Percentiles rank a stretch among this genome's conserved stretches.
These are phyloP conservation scores for Trichomonascus vanleenenianus DNA, from an alignment of 805 yeast species.

Conservation along the genomic window DNA sequence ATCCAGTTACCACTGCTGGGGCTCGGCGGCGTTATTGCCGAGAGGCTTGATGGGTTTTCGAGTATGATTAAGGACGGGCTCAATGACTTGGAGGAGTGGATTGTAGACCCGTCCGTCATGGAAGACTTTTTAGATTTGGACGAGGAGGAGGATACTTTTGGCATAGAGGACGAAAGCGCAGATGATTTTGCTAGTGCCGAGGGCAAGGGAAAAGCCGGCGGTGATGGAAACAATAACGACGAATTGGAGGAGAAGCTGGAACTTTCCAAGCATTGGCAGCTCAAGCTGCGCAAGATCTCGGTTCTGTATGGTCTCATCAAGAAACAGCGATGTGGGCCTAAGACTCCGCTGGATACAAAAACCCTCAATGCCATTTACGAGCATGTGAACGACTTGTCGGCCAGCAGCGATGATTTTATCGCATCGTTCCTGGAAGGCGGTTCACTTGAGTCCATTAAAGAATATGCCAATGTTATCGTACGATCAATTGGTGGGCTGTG, in stretches of 20 bases:
- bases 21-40: constrained; percentile 44
- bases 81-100: constrained; percentile 65
- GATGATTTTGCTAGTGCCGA: constrained; percentile 9
- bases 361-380: constrained; percentile 41
- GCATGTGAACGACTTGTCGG: constrained; percentile 37
- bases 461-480: no score
- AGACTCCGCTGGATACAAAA: constrained; percentile 28
- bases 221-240: constrained; percentile 30
- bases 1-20: constrained; percentile 39
- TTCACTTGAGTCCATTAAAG: neutral
- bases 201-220: constrained; percentile 19
- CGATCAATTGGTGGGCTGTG: no score
- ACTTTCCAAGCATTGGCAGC: no score
- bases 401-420: constrained; percentile 48
- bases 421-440: constrained; percentile 39
- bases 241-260: constrained; percentile 39
- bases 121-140: constrained; percentile 21
- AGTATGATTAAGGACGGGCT: constrained; percentile 50
- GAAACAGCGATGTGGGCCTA: constrained; percentile 29
- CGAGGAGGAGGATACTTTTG: constrained; percentile 19
- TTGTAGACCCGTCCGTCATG: constrained; percentile 46
- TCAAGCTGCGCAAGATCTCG: neutral
- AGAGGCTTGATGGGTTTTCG: constrained; percentile 38
- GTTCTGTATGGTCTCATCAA: constrained; percentile 49
- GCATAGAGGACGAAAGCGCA: constrained; percentile 15